Evolutionary conservation across 164 flowering plant genomes (phyloP), one percentile per base, ranked within the genome.

Genomic region (Macadamia integrifolia): DNA sequence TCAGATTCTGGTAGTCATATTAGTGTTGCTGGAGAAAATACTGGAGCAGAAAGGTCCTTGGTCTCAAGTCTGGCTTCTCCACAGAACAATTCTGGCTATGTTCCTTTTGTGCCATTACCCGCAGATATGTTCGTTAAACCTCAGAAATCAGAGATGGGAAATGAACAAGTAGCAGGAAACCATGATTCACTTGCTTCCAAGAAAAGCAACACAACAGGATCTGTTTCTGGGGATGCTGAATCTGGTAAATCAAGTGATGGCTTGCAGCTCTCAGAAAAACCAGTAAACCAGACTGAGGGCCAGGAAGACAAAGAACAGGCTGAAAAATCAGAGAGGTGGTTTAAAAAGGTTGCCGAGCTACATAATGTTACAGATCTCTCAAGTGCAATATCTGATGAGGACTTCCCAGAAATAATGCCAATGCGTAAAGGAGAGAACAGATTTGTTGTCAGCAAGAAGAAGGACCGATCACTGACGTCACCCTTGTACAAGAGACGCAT

Each of bases 351-450:
- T 65, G 83, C 87, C 0, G 90, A 91, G 72, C 72, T 91, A 78
- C 88, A 89, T 49, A 77, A 86, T 71, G 89, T 74, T 30, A 66
- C 85, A 9, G 91, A 88, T 77, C 72, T 79, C 55, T 66, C 88
- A 2, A 78, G 80, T 75, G 85, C 82, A 17, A 78, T 83, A 67
- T 79, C 96, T 53, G 97, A 93, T 67, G 91, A 86, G 15, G 89
- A 88, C 55, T 91, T 88, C 73, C 93, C 96, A 7, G 93, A 91
- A 50, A 85, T 82, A 53, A 91, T 93, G 96, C 97, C 98, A 7
- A 78, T 85, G 88, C 86, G 84, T 29, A 89, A 87, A 76, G 97
- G 95, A 61, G 97, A 90, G 79, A 94, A 89, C 60, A 77, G 86
- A 8, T 93, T 93, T 80, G 96, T 90, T 4, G 84, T 91, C 23